Base-by-base conservation (phyloP, 345 rosid species). In the Passiflora organensis region DNA sequence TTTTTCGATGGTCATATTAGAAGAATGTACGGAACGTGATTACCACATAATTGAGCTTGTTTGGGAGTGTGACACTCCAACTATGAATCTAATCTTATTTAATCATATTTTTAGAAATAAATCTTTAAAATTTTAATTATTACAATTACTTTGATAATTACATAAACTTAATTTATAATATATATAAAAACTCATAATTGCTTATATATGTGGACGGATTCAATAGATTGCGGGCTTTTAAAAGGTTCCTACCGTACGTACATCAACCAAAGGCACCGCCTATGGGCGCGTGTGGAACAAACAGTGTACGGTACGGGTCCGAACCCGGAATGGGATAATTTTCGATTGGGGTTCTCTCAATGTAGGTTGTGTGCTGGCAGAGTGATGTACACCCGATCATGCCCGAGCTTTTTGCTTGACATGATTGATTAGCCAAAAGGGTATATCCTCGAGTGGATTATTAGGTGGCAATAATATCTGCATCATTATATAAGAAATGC, bases 401-500 rank as follows among this genome's bases (percentile, higher is more conserved):
- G 53, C 50, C 58, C 48, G 54, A 73, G 75, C 81, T 77, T 82
- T 82, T 73, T 78, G 69, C 56, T 72, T 68, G 88, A 77, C 81
- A 71, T 82, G 82, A 79, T 77, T 74, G 80, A 68, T 55, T 65
- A 65, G 60, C 67, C 64, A 67, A 79, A 70, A 71, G 49, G 56
- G 55, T 36, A 60, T 60, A 66, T 70, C 53, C 63, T 72, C 66
- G 88, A 71, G 88, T 82, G 88, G 84, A 77, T 77, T 72, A 71
- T 79, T 77, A 73, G 85, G 60, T 79, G 88, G 77, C 85, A 82
- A 82, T 79, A 58, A 77, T 79, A 77, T 75, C 69, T 58, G 28
- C 49, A 71, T 76, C 69, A 82, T 82, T 72, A 79, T 28, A 16
- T 38, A 16, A 51, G 28, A 45, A 51, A 16, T 66, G 34, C 25